Evolutionary conservation across 257 asterid genomes (phyloP).

Genomic region (Nicotiana benthamiana): DNA sequence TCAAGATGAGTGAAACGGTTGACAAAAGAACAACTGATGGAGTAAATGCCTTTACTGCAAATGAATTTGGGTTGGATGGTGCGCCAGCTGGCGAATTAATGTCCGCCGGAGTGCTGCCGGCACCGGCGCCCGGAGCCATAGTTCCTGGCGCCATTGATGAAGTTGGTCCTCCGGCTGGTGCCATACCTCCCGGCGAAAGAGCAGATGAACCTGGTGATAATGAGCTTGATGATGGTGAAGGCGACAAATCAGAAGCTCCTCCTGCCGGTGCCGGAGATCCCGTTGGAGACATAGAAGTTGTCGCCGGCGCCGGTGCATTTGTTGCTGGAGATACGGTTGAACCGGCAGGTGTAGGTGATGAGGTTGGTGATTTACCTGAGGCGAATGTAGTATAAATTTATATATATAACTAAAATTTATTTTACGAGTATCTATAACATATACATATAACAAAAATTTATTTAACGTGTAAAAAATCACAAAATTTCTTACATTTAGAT

Average conservation of each 20-base stretch:
- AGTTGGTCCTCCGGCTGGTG: constrained; percentile 7
- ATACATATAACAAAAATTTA: neutral
- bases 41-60: constrained; percentile 27
- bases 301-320: neutral
- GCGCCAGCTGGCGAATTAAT: constrained; percentile 12
- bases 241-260: neutral
- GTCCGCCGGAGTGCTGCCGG: constrained; percentile 17
- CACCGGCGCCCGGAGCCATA: neutral
- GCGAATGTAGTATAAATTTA: neutral
- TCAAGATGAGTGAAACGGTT: constrained; percentile 23
- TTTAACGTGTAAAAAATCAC: no score
- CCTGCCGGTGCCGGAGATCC: neutral
- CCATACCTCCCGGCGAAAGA: neutral
- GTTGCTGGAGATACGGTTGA: neutral
- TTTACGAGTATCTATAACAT: neutral
- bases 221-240: neutral
- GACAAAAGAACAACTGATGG: constrained; percentile 22
- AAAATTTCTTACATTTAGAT: neutral
- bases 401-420: neutral
- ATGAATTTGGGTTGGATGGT: constrained; percentile 20
- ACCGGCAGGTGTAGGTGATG: neutral
- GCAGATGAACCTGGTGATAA: neutral
- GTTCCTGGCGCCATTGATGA: neutral
- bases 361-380: neutral
- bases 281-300: neutral